These are phyloP conservation scores for Alternaria brassicicola DNA, from an alignment of 2,329 filamentous ascomycete species.

Conservation along the genomic window DNA sequence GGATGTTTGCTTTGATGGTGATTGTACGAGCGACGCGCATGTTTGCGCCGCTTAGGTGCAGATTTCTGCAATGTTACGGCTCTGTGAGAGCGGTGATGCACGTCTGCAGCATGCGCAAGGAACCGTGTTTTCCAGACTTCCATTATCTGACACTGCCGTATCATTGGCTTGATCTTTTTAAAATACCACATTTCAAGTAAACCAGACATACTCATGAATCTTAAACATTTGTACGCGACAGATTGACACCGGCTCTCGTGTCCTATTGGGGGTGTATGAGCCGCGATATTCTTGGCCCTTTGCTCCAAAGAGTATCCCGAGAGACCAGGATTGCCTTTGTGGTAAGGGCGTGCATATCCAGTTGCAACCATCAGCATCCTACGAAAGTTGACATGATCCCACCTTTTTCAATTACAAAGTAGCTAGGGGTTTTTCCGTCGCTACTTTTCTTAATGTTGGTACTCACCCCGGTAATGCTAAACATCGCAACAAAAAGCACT, in stretches of 20 bases:
- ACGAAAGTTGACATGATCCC: neutral
- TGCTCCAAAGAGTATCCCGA: neutral
- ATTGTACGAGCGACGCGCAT: neutral
- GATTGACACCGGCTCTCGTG: neutral
- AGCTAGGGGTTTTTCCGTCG: neutral
- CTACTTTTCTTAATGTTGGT: too few species aligned
- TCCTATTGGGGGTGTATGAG: too few species aligned
- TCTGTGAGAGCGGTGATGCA: neutral
- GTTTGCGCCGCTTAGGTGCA: neutral
- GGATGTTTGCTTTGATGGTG: neutral
- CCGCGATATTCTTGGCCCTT: neutral
- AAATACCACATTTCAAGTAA: neutral
- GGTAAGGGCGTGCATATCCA: neutral
- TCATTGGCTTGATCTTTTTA: neutral
- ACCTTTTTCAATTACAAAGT: neutral
- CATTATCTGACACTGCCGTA: neutral
- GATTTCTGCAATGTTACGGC: neutral
- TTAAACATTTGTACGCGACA: neutral
- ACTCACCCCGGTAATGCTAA: neutral
- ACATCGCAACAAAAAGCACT: too few species aligned
- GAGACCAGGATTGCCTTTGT: too few species aligned
- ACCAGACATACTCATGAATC: fast-evolving
- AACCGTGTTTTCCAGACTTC: too few species aligned
- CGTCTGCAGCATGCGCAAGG: neutral
- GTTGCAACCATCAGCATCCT: neutral